These are phyloP conservation scores for Cicer arietinum DNA, from an alignment of 306 rosid species.

Conservation along the genomic window DNA sequence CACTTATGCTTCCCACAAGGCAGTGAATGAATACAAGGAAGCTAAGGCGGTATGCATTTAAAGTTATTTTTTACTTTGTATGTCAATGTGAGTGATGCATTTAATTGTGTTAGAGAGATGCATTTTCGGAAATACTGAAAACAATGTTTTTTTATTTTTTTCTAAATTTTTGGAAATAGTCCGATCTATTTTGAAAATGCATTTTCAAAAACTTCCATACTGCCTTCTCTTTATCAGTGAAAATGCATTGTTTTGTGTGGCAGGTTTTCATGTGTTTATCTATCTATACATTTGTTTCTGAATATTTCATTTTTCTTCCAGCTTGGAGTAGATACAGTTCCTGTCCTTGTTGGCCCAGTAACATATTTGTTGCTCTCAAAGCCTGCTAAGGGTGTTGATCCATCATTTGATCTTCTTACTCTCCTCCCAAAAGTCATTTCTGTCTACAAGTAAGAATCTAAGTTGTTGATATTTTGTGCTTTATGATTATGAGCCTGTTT, in stretches of 20 bases:
- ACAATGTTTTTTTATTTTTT: too few species aligned
- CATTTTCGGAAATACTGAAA: too few species aligned
- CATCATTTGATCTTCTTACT: conserved; percentile 70
- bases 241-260: neutral
- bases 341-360: conserved; percentile 84
- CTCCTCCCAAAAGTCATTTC: conserved; percentile 74
- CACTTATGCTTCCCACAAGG: conserved; percentile 87
- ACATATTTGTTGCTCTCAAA: conserved; percentile 85
- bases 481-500: neutral
- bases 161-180: too few species aligned
- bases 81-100: too few species aligned
- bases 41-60: conserved; percentile 76
- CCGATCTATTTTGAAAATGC: too few species aligned
- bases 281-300: neutral
- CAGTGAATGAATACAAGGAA: conserved; percentile 86
- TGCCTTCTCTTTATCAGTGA: too few species aligned
- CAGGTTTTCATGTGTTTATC: conserved; percentile 19
- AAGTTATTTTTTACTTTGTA: too few species aligned
- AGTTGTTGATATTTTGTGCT: conserved; percentile 7
- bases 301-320: conserved; percentile 48
- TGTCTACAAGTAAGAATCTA: conserved; percentile 67
- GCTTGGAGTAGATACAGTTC: conserved; percentile 91
- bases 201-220: too few species aligned
- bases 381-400: conserved; percentile 81
- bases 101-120: too few species aligned